Evolutionary conservation across 2,329 filamentous ascomycete species (phyloP), one percentile per base, ranked within the genome.

Genomic region (Sclerotinia borealis): DNA sequence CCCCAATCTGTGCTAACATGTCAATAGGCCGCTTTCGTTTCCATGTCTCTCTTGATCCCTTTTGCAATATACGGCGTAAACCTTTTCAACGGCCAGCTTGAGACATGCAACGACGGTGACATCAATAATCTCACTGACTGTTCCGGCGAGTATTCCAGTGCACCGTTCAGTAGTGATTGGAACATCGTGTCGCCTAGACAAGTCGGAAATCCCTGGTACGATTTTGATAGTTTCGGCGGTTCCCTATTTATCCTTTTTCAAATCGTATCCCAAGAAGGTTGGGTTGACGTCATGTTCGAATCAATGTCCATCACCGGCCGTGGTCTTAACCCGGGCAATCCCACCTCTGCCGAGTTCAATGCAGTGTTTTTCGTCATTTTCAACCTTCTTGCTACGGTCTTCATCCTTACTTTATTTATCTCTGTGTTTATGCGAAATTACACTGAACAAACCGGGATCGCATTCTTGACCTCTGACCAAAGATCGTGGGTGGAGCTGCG

Each of bases 381-480:
- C 85, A 99, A 99, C 77, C 84, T 99, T 74, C 83, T 99, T 71
- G 92, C 92, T 37, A 95, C 95, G 0, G 93, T 99, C 68, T 99
- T 99, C 77, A 90, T 99, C 66, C 82, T 99, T 73, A 99, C 95
- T 1, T 80, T 99, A 73, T 99, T 99, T 76, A 96, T 99, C 54
- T 98, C 95, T 63, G 95, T 99, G 66, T 99, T 99, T 76, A 99
- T 99, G 95, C 91, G 95, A 66, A 99, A 97, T 75, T 99, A 99
- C 77, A 99, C 95, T 0, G 95, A 99, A 77, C 93, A 98, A 77
- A 99, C 95, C 0, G 95, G 95, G 1, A 95, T 99, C 49, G 95
- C 95, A 2, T 99, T 93, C 75, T 79, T 99, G 71, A 99, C 95
- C 1, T 89, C 93, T 0, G 95, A 99, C 71, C 95, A 99, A 75